A percentile compares a stretch with the other conserved stretches of the same genome.
phyloP scores from a whole-genome alignment of 331 rosid species.

The Arachis monticola region DNA sequence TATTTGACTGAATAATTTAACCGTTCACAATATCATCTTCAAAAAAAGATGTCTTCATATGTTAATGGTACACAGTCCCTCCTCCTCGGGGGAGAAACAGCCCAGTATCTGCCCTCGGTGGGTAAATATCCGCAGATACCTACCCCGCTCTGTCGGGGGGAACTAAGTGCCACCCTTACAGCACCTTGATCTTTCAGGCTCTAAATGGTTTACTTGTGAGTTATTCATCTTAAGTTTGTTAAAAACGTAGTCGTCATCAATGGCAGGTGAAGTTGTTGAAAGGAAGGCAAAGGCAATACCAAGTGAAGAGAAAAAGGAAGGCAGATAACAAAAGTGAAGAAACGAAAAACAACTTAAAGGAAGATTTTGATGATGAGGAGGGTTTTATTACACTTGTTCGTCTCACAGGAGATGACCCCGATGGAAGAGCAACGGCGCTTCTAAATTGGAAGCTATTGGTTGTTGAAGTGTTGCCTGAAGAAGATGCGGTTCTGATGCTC shows the following conservation, averaged over 20 bases:
- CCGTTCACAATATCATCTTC: too few relatives aligned
- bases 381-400: constrained; percentile 76
- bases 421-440: constrained; percentile 80
- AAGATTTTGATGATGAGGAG: constrained; percentile 54
- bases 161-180: too few relatives aligned
- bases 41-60: too few relatives aligned
- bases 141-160: too few relatives aligned
- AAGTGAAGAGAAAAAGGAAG: constrained; percentile 43
- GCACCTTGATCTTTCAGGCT: too few relatives aligned
- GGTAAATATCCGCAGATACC: too few relatives aligned
- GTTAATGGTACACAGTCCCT: too few relatives aligned
- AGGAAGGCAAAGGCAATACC: constrained; percentile 80
- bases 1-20: too few relatives aligned
- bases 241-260: not conserved
- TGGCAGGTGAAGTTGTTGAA: constrained; percentile 76
- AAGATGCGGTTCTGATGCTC: constrained; percentile 77
- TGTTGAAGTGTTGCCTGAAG: constrained; percentile 80
- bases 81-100: too few relatives aligned
- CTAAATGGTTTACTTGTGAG: too few relatives aligned
- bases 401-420: constrained; percentile 68
- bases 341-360: constrained; percentile 18
- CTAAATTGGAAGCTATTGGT: constrained; percentile 78
- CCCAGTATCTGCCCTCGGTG: too few relatives aligned
- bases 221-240: constrained; percentile 21
- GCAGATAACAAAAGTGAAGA: constrained; percentile 39